Base-by-base conservation (phyloP, 192 early-diverging fungal species). In the Coemansia sp. region DNA sequence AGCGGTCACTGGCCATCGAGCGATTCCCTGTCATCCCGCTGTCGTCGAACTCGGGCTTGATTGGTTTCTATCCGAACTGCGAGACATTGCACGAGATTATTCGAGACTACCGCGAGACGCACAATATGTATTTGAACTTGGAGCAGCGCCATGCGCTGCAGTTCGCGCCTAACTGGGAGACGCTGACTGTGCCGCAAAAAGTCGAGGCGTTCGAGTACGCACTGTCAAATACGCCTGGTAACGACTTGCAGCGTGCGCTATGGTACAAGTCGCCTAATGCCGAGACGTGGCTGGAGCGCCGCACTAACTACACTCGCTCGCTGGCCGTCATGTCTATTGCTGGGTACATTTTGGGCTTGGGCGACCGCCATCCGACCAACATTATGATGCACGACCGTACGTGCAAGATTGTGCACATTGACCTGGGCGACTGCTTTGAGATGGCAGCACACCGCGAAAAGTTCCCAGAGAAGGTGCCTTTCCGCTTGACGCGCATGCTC, bases 301-400 rank as follows among this genome's bases (percentile, higher is more conserved):
- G 97, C 25, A 99, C 95, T 5, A 98, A 94, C 68, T 99, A 97
- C 75, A 98, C 96, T 1, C 73, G 97, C 55, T 95, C 94, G 5
- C 84, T 99, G 63, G 97, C 95, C 5, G 90, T 94, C 11, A 99
- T 97, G 95, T 99, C 97, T 0, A 98, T 99, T 91, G 95, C 95
- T 8, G 97, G 97, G 9, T 99, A 99, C 78, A 93, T 99, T 17
- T 84, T 99, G n/a, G 97, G 97, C 23, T 76, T 99, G 36, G 97
- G 97, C 3, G 97, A 99, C 85, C 81, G 97, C 9, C 97, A 99
- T 78, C 96, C 94, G 3, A 95, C 94, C 38, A 99, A 99, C 75
- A 83, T 99, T 41, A 94, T 99, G 94, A 69, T 98, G 31, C 90
- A 98, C 66, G 68, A 89, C 12, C 86, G 86, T 25, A 92, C 93